Evolutionary conservation across 1,284 basidiomycete species (phyloP), one percentile per base, ranked within the genome.

Genomic region (Naganishia sp.): DNA sequence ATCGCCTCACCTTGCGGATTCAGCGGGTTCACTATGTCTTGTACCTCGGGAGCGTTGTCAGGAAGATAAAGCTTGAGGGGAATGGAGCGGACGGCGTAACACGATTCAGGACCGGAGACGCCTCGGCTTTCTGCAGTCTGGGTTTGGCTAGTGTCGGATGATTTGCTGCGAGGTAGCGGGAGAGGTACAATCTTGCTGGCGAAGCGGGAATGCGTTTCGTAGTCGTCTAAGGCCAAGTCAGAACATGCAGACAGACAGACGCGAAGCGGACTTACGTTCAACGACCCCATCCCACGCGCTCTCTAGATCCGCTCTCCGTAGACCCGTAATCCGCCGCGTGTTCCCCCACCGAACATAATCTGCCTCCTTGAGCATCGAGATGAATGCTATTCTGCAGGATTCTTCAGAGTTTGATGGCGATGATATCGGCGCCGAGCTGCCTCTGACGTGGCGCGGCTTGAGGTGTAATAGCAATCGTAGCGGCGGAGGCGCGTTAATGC

Each of bases 331-430:
- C 39, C 92, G 85, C 76, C 92, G 90, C 21, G 91, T 94, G 79
- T 89, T 95, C 1, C 94, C 91, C 92, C 92, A 96, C 61, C 94
- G 83, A 62, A 95, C 87, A 75, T 94, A 95, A 76, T 97, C 94
- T 0, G 92, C 92, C 78, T 97, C 94, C 74, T 96, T 96, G 54
- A 95, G 80, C 76, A 94, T 90, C 7, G 90, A 90, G 88, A 96
- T 92, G 76, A 92, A 97, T 2, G 89, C 87, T 67, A 89, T 87
- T 74, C 92, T 92, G 81, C 91, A 93, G 17, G 89, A 84, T 65
- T 95, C 92, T 17, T 88, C 80, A 58, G 84, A 86, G 7, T 90
- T 87, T 0, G 89, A 83, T 18, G 93, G 79, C 10, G 42, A 18
- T 94, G 84, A 75, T 89, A 91, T 71, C 93, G 92, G 18, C 84